Evolutionary conservation across 1,139 yeast species (phyloP), one percentile per base, ranked within the genome.

Genomic region (Sporopachydermia cereana): DNA sequence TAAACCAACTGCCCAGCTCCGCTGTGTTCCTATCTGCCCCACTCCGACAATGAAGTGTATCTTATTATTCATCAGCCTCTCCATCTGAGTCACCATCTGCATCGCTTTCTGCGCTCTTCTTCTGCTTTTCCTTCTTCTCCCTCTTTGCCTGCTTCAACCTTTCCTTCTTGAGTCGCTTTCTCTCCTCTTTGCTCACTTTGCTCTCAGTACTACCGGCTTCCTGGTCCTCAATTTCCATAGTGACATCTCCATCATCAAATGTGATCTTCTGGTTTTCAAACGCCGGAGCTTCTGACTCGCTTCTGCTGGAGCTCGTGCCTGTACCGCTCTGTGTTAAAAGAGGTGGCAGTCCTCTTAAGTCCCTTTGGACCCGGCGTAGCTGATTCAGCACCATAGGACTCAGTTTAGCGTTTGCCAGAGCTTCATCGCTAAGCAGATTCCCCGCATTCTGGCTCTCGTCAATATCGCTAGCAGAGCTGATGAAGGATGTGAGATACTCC

Each of bases 261-360:
- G 30, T 30, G 47, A 41, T 47, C 36, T 44, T 48, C 39, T 50
- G 42, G 45, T 51, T 51, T 31, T 50, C 55, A 45, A 45, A 48
- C 24, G 30, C 49, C 9, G 23, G 36, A 4, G 41, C 58, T 5
- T 50, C 56, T 2, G 48, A 53, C 29, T 54, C 57, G 45, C 57
- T 57, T 44, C 53, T 52, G 51, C 54, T 51, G 48, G 46, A 53
- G 46, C 56, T 4, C 63, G 59, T 46, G 60, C 62, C 50, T 72
- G 58, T 20, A 7, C 12, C n/a, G 17, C 9, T 7, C 22, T 34
- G 39, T n/a, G 39, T 34, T 5, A 34, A n/a, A 34, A 34, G 39
- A 5, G 88, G 88, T 3, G 89, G 86, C 50, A 82, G 71, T 2
- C 91, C 91, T 57, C 84, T 68, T 54, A 82, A 72, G 55, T 79